phyloP scores from a whole-genome alignment of 805 yeast genomes.

The Candida chilensis region DNA sequence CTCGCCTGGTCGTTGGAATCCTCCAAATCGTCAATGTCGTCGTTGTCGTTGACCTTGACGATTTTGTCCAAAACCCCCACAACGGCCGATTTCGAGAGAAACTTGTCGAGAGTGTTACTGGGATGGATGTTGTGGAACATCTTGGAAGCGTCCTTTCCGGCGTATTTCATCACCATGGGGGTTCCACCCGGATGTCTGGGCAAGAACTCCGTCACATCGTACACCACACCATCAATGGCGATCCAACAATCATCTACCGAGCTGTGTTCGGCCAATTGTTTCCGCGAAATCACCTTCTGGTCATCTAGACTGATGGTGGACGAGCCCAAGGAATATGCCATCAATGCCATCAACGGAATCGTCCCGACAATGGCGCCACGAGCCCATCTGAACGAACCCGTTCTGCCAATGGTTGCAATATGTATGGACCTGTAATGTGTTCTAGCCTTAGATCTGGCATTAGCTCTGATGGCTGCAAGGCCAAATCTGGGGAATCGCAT shows the following conservation, averaged over 20 bases:
- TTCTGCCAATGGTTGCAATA: too few species aligned
- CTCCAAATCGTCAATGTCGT: background rate
- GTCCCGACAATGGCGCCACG: too few species aligned
- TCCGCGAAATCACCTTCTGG: background rate
- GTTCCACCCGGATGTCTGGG: constrained; percentile 46
- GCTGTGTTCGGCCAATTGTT: background rate
- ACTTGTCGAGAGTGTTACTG: constrained; percentile 9
- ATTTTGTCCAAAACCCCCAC: constrained; percentile 14
- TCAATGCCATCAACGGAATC: too few species aligned
- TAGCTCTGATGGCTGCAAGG: too few species aligned
- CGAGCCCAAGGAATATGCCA: too few species aligned
- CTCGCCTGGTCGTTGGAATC: too few species aligned
- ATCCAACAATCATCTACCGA: constrained; percentile 15
- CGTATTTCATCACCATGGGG: constrained; percentile 28
- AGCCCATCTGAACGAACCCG: too few species aligned
- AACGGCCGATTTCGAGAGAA: constrained; percentile 10
- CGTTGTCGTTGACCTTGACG: constrained; percentile 3
- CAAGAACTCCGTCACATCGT: constrained; percentile 26
- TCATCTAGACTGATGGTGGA: background rate
- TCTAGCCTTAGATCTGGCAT: too few species aligned
- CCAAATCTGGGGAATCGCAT: too few species aligned
- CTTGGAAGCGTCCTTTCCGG: constrained; percentile 54
- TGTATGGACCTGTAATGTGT: too few species aligned
- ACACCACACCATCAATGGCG: constrained; percentile 20
- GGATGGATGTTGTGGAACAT: constrained; percentile 15